phyloP scores from a whole-genome alignment of 2,329 filamentous ascomycete genomes.

The Stenocarpella maydis region DNA sequence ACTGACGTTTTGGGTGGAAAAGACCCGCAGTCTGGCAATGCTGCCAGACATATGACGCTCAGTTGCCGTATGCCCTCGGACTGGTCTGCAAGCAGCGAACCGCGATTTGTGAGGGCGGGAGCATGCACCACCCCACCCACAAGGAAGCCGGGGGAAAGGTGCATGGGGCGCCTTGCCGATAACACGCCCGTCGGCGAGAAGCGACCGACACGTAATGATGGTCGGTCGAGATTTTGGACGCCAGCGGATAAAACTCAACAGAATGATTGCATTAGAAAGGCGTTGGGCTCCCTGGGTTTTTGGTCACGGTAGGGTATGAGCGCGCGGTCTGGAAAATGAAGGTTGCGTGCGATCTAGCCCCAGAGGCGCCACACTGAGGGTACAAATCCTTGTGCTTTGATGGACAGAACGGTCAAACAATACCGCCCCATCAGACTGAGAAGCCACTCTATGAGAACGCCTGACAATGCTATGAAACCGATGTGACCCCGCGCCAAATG shows the following conservation, averaged over 20 bases:
- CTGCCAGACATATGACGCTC: background rate
- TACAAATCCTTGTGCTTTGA: background rate
- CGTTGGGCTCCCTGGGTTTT: slow-evolving; percentile 29
- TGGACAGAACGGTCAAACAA: slow-evolving; percentile 12
- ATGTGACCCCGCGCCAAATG: slow-evolving; percentile 10
- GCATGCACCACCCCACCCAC: background rate
- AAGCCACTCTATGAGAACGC: slow-evolving; percentile 23
- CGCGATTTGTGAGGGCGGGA: background rate
- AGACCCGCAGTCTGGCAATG: background rate
- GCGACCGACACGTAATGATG: background rate
- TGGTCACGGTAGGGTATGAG: slow-evolving; percentile 11
- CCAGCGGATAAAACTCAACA: slow-evolving; percentile 24
- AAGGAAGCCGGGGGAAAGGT: background rate
- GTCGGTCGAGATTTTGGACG: background rate
- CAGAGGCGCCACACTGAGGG: background rate
- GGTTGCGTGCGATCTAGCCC: background rate
- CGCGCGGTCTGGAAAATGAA: slow-evolving; percentile 25
- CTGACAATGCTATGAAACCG: slow-evolving; percentile 11
- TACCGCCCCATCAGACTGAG: slow-evolving; percentile 3
- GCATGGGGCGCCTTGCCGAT: background rate
- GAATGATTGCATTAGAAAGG: slow-evolving; percentile 33
- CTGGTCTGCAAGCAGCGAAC: background rate
- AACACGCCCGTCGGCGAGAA: background rate
- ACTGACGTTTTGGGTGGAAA: background rate
- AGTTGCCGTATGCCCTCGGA: background rate